A percentile compares a stretch with the other conserved stretches of the same genome.
phyloP scores from a whole-genome alignment of 225 moss, liverwort and hornwort genomes.

The Polytrichum commune region DNA sequence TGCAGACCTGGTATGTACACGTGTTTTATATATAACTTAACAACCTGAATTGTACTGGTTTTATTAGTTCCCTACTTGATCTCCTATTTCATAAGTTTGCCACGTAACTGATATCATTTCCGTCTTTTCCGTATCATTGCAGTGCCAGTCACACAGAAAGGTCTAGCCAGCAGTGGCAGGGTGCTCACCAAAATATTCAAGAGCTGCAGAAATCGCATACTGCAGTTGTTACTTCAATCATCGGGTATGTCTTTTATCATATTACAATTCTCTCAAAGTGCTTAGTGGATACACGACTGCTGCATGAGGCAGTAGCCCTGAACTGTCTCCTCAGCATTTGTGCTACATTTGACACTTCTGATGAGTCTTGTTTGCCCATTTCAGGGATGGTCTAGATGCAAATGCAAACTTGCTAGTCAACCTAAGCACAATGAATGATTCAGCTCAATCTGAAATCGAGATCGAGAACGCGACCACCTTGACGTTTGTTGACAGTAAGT shows the following conservation, averaged over 20 bases:
- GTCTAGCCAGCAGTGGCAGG: constrained; percentile 76
- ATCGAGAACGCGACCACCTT: constrained; percentile 27
- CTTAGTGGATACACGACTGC: no score
- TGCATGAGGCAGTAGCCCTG: no score
- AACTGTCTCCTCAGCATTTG: no score
- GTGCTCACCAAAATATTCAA: constrained; percentile 49
- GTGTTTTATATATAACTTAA: no score
- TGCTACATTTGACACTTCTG: neutral
- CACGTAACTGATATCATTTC: no score
- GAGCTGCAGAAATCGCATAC: constrained; percentile 55
- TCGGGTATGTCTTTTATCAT: constrained; percentile 27
- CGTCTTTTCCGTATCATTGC: constrained; percentile 8
- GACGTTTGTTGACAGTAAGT: constrained; percentile 58
- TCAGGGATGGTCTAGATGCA: constrained; percentile 75
- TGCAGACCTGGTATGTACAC: constrained; percentile 52
- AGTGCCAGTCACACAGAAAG: constrained; percentile 55
- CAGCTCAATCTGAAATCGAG: constrained; percentile 49
- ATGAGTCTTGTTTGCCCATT: constrained; percentile 3
- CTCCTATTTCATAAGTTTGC: no score
- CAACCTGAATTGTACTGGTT: neutral
- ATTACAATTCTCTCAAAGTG: no score
- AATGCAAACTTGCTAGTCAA: constrained; percentile 49
- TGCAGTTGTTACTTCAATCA: constrained; percentile 50
- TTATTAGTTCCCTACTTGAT: no score
- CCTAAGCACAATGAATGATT: constrained; percentile 38